Conservation (phyloP, 495 filamentous ascomycete species). For the Amniculicola lignicola region DNA sequence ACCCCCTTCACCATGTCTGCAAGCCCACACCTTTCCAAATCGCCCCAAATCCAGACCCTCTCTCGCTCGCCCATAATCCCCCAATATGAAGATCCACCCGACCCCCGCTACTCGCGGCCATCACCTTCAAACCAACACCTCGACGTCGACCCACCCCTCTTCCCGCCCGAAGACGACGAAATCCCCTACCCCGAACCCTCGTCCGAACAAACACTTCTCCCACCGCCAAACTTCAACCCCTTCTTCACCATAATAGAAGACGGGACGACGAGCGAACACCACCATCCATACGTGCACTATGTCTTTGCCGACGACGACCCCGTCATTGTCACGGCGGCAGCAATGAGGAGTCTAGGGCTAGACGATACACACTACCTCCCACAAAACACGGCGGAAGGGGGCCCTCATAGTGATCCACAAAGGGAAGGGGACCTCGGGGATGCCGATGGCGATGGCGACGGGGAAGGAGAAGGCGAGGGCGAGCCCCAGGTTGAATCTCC, state of each 20-base stretch:
- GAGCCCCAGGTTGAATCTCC: conserved; percentile 22
- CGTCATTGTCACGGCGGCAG: conserved; percentile 37
- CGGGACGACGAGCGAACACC: conserved; percentile 53
- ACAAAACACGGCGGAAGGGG: not conserved
- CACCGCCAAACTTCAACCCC: conserved; percentile 55
- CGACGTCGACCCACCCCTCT: conserved; percentile 31
- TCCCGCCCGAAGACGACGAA: conserved; percentile 23
- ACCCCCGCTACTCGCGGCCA: conserved; percentile 49
- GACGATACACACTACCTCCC: conserved; percentile 26
- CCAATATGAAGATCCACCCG: conserved; percentile 30
- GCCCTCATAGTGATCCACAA: not conserved
- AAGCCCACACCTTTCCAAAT: conserved; percentile 27
- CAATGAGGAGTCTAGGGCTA: conserved; percentile 34
- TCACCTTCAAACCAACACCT: conserved; percentile 45
- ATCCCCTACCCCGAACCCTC: conserved; percentile 29
- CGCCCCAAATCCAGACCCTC: conserved; percentile 32
- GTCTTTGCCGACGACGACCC: conserved; percentile 56
- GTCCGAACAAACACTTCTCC: conserved; percentile 36
- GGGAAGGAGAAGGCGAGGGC: conserved; percentile 12
- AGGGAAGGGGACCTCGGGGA: not conserved
- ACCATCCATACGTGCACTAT: conserved; percentile 84
- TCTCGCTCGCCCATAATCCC: conserved; percentile 28
- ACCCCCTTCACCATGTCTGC: conserved; percentile 31
- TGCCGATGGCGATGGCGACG: not conserved
- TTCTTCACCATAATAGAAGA: conserved; percentile 66